Conservation (phyloP, 148 eudicot genomes). For the Fagopyrum tataricum region DNA sequence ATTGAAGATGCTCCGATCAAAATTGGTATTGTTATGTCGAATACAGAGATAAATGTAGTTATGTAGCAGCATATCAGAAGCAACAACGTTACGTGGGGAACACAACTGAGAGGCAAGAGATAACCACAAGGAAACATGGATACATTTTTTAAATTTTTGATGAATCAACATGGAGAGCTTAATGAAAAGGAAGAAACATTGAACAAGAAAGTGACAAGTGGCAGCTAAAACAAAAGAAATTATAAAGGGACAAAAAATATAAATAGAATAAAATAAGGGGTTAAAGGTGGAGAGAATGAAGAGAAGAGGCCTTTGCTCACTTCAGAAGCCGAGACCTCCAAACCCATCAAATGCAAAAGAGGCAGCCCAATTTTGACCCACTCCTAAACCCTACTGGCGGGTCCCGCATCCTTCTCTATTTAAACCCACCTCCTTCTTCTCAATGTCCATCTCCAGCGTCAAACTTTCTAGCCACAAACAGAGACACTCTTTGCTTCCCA, state of each 20-base stretch:
- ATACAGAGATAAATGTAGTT: no score
- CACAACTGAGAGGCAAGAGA: not conserved
- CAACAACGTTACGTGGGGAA: no score
- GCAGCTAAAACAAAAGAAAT: not conserved
- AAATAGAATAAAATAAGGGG: not conserved
- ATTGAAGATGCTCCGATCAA: not conserved
- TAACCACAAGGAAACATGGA: not conserved
- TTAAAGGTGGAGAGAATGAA: not conserved
- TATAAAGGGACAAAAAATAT: not conserved
- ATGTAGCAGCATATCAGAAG: no score
- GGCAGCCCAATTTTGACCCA: slow-evolving; percentile 21
- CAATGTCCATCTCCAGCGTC: not conserved
- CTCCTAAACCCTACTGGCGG: not conserved
- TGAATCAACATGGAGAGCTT: not conserved
- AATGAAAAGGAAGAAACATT: not conserved
- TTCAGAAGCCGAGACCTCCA: not conserved
- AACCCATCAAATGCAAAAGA: not conserved
- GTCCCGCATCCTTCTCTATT: slow-evolving; percentile 16
- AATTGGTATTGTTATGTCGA: not conserved
- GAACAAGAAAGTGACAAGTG: not conserved
- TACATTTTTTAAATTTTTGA: no score
- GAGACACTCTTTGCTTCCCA: not conserved
- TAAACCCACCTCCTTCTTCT: slow-evolving; percentile 8
- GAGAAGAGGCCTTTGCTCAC: not conserved
- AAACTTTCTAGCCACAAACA: not conserved